Evolutionary conservation across 805 yeast genomes (phyloP), one percentile per base, ranked within the genome.

Genomic region (Metschnikowia vanudenii): DNA sequence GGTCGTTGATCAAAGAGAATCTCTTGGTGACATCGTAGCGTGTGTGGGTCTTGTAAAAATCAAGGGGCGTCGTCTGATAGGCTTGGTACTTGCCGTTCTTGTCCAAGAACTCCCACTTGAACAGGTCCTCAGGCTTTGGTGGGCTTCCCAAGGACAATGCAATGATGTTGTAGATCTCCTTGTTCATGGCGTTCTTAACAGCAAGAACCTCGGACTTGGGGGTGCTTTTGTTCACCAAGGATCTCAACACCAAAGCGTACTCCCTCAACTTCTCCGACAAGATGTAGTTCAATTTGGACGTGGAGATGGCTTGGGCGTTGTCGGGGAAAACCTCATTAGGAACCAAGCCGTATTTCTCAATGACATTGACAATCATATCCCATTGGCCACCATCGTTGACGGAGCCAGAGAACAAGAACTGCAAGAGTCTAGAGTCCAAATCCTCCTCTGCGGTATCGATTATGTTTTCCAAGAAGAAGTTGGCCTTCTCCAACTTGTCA

Each of bases 331-430:
- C 63, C 53, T 77, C 79, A 59, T 83, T 74, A 32, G 96, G 96
- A 43, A 88, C 86, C 43, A 85, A 61, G 24, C 96, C 96, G 57
- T 88, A 89, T 65, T 88, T 89, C 52, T 81, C 80, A 41, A 88
- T 78, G 47, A 89, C 63, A 65, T 88, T 86, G 40, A 83, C 73
- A 62, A 87, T 79, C 94, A 88, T 85, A 53, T 85, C 83, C 75
- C 85, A 88, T 66, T 88, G 96, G 43, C 96, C 96, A 56, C 96
- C 96, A 60, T 89, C 96, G 48, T 76, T 63, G 37, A 82, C 80
- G 19, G 96, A 95, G 45, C 79, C 83, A 4, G 69, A 56, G 45
- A 88, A 69, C 39, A 88, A 65, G 54, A 76, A 79, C 65, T 83
- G 87, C 41, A 88, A 79, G 46, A 86, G 67, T 53, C 95, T 76